Evolutionary conservation across 495 filamentous ascomycete genomes (phyloP).

Genomic region (Penicillium parvum): DNA sequence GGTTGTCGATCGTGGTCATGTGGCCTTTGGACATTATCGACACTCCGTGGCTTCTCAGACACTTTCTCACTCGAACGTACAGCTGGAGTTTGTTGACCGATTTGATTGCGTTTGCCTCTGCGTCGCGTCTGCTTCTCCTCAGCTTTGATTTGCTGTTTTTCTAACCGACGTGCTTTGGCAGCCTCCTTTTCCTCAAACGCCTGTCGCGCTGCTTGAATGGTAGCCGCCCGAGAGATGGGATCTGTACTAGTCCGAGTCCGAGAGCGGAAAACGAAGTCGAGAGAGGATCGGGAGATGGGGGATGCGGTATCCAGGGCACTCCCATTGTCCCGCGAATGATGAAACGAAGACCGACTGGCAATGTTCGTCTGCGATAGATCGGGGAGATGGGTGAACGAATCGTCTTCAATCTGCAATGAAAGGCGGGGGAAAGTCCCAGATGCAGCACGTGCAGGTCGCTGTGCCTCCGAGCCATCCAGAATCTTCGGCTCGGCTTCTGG

Average conservation of each 20-base stretch:
- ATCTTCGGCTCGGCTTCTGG: conserved; percentile 21
- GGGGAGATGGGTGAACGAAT: conserved; percentile 43
- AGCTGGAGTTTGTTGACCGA: conserved; percentile 10
- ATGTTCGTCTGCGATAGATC: conserved; percentile 52
- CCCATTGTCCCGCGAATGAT: conserved; percentile 42
- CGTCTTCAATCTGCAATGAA: conserved; percentile 45
- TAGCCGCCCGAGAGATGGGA: conserved; percentile 48
- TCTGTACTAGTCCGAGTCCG: conserved; percentile 45
- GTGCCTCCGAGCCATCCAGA: conserved; percentile 23
- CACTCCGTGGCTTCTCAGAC: conserved; percentile 13
- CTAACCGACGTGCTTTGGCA: conserved; percentile 53
- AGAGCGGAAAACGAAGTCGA: conserved; percentile 53
- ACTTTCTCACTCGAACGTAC: conserved; percentile 8
- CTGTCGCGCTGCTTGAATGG: conserved; percentile 50
- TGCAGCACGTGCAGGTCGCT: conserved; percentile 25
- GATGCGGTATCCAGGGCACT: conserved; percentile 42
- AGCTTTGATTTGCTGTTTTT: conserved; percentile 51
- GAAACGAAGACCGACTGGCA: conserved; percentile 47
- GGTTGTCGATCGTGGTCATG: conserved; percentile 4
- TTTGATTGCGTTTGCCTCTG: conserved; percentile 26
- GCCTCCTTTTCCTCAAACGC: conserved; percentile 57
- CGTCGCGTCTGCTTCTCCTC: conserved; percentile 40
- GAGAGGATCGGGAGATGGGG: conserved; percentile 49
- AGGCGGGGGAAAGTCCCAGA: conserved; percentile 35
- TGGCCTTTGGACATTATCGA: background rate